Percentiles rank a stretch among this genome's conserved stretches.
Conservation (phyloP, 2,329 filamentous ascomycete species). For the Cladosporium sp. region DNA sequence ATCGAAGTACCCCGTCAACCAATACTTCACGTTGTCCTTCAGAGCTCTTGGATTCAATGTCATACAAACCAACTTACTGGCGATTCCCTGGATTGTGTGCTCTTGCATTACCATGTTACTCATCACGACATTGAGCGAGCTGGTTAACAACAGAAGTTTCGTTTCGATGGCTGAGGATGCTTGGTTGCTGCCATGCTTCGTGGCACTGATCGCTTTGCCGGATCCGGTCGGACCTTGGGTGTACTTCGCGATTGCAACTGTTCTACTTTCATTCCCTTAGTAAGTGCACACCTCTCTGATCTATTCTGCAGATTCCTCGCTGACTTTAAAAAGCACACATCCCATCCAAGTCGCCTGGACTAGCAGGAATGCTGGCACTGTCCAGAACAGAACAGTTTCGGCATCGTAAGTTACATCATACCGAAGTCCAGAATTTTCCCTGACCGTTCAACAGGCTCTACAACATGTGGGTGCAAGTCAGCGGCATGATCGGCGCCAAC, state of each 20-base stretch:
- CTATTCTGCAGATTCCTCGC: background rate
- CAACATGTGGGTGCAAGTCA: conserved; percentile 10
- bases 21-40: conserved; percentile 57
- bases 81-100: conserved; percentile 50
- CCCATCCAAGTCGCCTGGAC: background rate
- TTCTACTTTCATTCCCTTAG: background rate
- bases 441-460: conserved; percentile 43
- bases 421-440: conserved; percentile 33
- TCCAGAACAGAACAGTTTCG: background rate
- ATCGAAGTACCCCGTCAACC: conserved; percentile 51
- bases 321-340: background rate
- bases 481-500: conserved; percentile 11
- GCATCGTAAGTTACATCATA: background rate
- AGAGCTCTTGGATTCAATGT: conserved; percentile 26
- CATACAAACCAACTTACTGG: conserved; percentile 59
- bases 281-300: background rate
- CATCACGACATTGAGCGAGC: conserved; percentile 52
- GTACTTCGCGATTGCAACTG: background rate
- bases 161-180: background rate
- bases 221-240: background rate
- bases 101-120: conserved; percentile 47
- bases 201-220: background rate
- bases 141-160: conserved; percentile 33
- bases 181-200: background rate
- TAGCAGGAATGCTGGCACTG: background rate